A percentile compares a stretch with the other conserved stretches of the same genome.
Conservation (phyloP, 495 filamentous ascomycete species). For the Paragyromitra xinjiangensis region DNA sequence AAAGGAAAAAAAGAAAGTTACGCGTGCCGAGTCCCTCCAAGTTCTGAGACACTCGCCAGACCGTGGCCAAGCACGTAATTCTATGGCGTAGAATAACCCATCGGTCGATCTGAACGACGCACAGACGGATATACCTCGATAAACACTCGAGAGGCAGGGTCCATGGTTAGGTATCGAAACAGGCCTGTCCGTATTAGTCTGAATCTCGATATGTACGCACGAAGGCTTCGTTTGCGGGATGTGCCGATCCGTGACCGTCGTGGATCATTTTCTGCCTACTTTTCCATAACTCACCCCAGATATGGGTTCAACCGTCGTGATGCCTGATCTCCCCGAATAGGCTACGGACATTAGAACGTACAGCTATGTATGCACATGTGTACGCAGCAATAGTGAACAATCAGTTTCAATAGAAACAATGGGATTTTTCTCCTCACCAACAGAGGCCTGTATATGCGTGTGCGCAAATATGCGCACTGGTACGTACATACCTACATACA, state of each 20-base stretch:
- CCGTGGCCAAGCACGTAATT: constrained; percentile 48
- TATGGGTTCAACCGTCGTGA: constrained; percentile 47
- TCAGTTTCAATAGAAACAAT: constrained; percentile 52
- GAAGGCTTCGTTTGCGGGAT: constrained; percentile 43
- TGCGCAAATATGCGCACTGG: constrained; percentile 39
- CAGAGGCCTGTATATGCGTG: constrained; percentile 36
- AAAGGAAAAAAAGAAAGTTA: constrained; percentile 32
- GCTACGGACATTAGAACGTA: constrained; percentile 26
- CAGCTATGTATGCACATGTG: constrained; percentile 16
- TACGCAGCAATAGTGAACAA: constrained; percentile 40
- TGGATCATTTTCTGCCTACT: constrained; percentile 53
- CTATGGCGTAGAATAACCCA: constrained; percentile 50
- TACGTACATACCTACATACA: constrained; percentile 32
- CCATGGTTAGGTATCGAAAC: constrained; percentile 47
- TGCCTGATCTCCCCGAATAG: constrained; percentile 41
- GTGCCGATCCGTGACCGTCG: constrained; percentile 46
- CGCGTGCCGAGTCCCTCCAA: constrained; percentile 33
- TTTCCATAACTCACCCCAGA: constrained; percentile 45
- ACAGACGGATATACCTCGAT: constrained; percentile 44
- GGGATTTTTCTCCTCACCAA: constrained; percentile 43
- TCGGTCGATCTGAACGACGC: constrained; percentile 51
- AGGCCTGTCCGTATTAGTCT: constrained; percentile 47
- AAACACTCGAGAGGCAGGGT: constrained; percentile 40
- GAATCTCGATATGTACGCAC: constrained; percentile 35
- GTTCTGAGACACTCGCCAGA: constrained; percentile 39